These are phyloP conservation scores for Maudiozyma barnettii DNA, from an alignment of 805 yeast species.

Conservation along the genomic window DNA sequence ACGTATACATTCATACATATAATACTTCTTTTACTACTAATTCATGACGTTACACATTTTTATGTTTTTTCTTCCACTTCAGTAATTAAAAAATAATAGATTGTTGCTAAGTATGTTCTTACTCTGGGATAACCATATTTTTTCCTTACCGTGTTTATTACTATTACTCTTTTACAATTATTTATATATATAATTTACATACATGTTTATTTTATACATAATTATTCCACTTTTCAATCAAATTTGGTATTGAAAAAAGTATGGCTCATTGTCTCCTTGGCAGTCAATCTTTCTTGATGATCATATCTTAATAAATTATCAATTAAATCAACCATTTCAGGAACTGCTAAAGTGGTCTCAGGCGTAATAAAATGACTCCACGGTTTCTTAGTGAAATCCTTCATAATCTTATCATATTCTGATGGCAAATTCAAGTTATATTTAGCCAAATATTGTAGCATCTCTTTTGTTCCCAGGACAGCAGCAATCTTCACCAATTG, in stretches of 20 bases:
- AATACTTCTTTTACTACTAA: too few species aligned
- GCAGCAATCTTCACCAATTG: conserved; percentile 85
- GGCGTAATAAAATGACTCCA: conserved; percentile 52
- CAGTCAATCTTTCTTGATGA: conserved; percentile 81
- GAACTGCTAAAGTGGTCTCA: conserved; percentile 38
- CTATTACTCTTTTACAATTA: not conserved
- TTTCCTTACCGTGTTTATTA: too few species aligned
- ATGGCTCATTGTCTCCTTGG: conserved; percentile 80
- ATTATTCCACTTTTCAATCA: conserved; percentile 2
- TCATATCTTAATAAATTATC: conserved; percentile 71
- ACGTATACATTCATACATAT: too few species aligned
- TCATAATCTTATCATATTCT: conserved; percentile 69
- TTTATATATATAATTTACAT: not conserved
- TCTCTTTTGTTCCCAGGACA: conserved; percentile 75
- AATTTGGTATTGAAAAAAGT: conserved; percentile 42
- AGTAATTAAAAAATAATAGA: too few species aligned
- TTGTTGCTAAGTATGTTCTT: too few species aligned
- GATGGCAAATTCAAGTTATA: conserved; percentile 61
- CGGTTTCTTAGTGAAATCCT: conserved; percentile 54
- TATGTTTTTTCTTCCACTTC: not conserved
- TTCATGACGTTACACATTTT: not conserved
- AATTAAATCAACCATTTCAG: conserved; percentile 56
- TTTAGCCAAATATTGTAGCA: conserved; percentile 54
- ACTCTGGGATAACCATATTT: too few species aligned
- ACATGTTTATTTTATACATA: not conserved